These are phyloP conservation scores for Alternaria sp. DNA, from an alignment of 2,329 filamentous ascomycete genomes.

Conservation along the genomic window DNA sequence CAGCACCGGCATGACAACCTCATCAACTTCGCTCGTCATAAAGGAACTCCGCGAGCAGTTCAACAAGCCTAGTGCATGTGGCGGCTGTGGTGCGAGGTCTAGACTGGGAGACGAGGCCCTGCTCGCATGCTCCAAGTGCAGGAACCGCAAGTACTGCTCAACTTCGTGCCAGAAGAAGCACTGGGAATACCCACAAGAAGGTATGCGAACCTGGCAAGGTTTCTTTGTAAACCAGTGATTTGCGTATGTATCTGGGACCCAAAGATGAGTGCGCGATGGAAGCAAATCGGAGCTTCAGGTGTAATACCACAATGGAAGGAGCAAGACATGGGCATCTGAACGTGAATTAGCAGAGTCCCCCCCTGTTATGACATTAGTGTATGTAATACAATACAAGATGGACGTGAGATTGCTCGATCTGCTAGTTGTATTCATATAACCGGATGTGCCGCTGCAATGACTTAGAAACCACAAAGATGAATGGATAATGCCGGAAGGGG, in stretches of 20 bases:
- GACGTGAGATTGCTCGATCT: background rate
- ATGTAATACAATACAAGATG: background rate
- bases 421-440: background rate
- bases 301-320: background rate
- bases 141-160: slow-evolving; percentile 41
- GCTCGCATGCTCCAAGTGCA: slow-evolving; percentile 38
- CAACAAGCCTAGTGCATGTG: slow-evolving; percentile 25
- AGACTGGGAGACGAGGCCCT: slow-evolving; percentile 20
- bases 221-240: background rate
- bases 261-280: background rate
- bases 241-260: background rate
- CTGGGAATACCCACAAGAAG: slow-evolving; percentile 48
- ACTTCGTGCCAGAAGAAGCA: slow-evolving; percentile 42
- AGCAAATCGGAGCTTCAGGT: background rate
- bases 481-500: background rate
- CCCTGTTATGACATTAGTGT: background rate
- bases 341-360: background rate
- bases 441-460: background rate
- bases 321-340: background rate
- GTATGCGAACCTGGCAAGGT: slow-evolving; percentile 24
- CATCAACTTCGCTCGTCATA: slow-evolving; percentile 21
- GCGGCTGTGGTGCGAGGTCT: slow-evolving; percentile 21
- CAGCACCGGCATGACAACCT: slow-evolving; percentile 25
- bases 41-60: slow-evolving; percentile 32
- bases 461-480: background rate